A percentile compares a stretch with the other conserved stretches of the same genome.
Evolutionary conservation across 176 grass and related monocot genomes (phyloP).

Genomic region (Alopecurus myosuroides): DNA sequence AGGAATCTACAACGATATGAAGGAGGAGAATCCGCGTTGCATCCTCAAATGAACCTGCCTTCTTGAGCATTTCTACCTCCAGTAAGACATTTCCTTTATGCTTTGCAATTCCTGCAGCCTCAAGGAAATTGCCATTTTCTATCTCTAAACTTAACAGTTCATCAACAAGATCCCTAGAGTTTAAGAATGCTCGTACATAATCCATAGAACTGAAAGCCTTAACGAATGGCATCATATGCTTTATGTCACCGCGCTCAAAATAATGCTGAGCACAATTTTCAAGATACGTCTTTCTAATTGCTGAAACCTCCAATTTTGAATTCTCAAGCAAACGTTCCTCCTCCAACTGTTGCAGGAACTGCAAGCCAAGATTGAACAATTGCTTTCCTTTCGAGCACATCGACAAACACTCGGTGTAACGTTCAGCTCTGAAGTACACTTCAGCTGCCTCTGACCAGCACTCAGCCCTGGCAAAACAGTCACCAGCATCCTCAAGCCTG

Average conservation of each 20-base stretch:
- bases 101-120: constrained; percentile 56
- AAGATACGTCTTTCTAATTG: constrained; percentile 35
- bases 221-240: constrained; percentile 59
- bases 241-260: constrained; percentile 40
- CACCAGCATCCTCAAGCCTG: constrained; percentile 59
- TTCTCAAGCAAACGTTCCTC: constrained; percentile 26
- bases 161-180: constrained; percentile 41
- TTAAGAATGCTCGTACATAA: constrained; percentile 43
- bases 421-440: constrained; percentile 60
- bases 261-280: constrained; percentile 45
- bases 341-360: constrained; percentile 46
- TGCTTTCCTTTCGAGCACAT: constrained; percentile 55
- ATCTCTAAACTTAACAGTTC: constrained; percentile 65
- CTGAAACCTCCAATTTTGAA: constrained; percentile 10
- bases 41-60: constrained; percentile 42
- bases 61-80: constrained; percentile 63
- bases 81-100: constrained; percentile 45
- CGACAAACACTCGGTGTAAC: constrained; percentile 51
- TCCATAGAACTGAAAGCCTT: constrained; percentile 61
- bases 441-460: constrained; percentile 57
- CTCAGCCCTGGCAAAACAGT: constrained; percentile 53
- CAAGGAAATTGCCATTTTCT: constrained; percentile 62
- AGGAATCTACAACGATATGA: constrained; percentile 34
- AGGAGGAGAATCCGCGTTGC: constrained; percentile 49
- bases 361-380: constrained; percentile 41